Percentiles rank a stretch among this genome's conserved stretches.
Evolutionary conservation across 345 rosid genomes (phyloP).

Genomic region (Dimocarpus longan): DNA sequence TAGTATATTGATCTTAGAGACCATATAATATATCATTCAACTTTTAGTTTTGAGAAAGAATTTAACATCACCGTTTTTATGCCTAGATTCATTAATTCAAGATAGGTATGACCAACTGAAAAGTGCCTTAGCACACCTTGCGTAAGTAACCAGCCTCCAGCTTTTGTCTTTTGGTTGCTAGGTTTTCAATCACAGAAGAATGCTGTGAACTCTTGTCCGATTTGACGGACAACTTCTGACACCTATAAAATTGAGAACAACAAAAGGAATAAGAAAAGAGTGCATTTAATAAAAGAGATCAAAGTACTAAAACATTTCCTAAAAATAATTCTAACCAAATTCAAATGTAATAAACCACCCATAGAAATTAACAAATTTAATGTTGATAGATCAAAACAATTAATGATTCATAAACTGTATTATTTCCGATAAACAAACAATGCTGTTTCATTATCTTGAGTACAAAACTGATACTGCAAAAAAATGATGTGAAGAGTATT

Average conservation of each 20-base stretch:
- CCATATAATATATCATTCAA: neutral
- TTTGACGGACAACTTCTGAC: constrained; percentile 36
- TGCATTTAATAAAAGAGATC: neutral
- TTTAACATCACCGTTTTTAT: neutral
- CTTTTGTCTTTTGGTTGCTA: constrained; percentile 77
- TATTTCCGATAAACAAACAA: neutral
- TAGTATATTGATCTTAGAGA: neutral
- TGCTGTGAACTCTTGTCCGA: constrained; percentile 36
- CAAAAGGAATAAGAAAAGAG: constrained; percentile 9
- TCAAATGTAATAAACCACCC: neutral
- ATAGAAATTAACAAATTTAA: neutral
- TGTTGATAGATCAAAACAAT: neutral
- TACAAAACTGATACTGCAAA: neutral
- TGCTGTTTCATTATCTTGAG: neutral
- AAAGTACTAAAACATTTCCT: neutral
- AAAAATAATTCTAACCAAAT: neutral
- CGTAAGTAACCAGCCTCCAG: constrained; percentile 71
- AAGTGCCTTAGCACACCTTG: constrained; percentile 53
- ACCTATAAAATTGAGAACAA: constrained; percentile 37
- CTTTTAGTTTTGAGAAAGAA: neutral
- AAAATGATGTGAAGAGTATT: neutral
- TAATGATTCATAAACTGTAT: neutral
- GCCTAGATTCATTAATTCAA: neutral
- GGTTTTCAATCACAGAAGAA: constrained; percentile 40
- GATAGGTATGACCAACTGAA: constrained; percentile 8